Conservation (phyloP, 495 filamentous ascomycete genomes). For the Lophium mytilinum region DNA sequence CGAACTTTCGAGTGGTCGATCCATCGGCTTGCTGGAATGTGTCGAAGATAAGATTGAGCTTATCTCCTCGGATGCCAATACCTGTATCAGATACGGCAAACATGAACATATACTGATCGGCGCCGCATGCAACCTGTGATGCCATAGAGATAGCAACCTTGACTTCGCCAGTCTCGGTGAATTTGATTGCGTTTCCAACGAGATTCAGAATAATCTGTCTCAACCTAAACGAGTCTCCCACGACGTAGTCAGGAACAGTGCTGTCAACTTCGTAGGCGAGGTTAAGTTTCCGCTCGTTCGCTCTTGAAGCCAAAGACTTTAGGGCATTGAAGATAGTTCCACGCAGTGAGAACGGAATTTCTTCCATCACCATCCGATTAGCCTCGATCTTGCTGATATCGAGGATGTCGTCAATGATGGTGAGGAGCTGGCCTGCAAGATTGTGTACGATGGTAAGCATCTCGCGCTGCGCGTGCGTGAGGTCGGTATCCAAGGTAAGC, state of each 20-base stretch:
- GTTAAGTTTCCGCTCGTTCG: conserved; percentile 94
- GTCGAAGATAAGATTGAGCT: conserved; percentile 96
- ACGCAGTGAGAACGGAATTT: conserved; percentile 91
- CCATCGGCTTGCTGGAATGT: conserved; percentile 99
- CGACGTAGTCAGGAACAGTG: conserved; percentile 90
- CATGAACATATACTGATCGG: conserved; percentile 84
- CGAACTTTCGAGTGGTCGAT: conserved; percentile 93
- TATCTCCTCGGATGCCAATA: conserved; percentile 93
- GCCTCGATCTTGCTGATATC: conserved; percentile 99
- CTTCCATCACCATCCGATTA: conserved; percentile 98
- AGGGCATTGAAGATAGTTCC: conserved; percentile 96
- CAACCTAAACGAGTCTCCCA: conserved; percentile 93
- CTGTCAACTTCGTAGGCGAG: conserved; percentile 91
- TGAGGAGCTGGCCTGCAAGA: conserved; percentile 90
- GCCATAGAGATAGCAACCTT: conserved; percentile 84
- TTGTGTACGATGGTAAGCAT: conserved; percentile 99
- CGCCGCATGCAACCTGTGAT: conserved; percentile 54
- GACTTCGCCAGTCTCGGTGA: conserved; percentile 95
- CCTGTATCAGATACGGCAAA: conserved; percentile 96
- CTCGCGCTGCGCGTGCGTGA: conserved; percentile 91
- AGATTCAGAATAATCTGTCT: conserved; percentile 88
- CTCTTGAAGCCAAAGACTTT: conserved; percentile 91
- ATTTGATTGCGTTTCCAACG: conserved; percentile 84
- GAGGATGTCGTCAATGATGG: conserved; percentile 98
- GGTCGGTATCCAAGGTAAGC: conserved; percentile 87